Base-by-base conservation (phyloP, 179 eudicot genomes). In the Silene vulgaris region DNA sequence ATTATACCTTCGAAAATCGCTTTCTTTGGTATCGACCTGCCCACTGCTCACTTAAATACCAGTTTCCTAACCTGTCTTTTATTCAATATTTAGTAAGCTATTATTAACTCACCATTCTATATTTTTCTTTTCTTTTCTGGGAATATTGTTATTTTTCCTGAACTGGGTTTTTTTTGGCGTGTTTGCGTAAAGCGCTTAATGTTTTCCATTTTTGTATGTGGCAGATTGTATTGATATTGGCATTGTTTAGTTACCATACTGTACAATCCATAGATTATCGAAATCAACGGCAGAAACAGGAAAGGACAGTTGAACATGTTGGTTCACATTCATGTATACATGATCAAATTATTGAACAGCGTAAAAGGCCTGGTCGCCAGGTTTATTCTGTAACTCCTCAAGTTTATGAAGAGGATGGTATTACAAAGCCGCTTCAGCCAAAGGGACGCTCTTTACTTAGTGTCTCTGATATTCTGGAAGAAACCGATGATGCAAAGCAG, bases 321-420 rank as follows among this genome's bases (percentile, higher is more conserved):
- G 74, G 72, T 63, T 85, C 96, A 56, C 99, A 95, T 90, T 90
- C 99, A 65, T 95, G 99, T 79, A 95, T 95, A 80, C 99, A 95
- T 84, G 99, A 95, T 87, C 89, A 92, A 76, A 95, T 95, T 75
- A 85, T 95, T 76, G 90, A 90, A 77, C 90, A 92, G 74, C 86
- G 95, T 52, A 90, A 85, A 75, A 86, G 91, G 83, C 99, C 97
- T 28, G 99, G 99, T 71, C 84, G 78, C 37, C 87, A 87, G 80
- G 91, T 90, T 79, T 92, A 89, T 77, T 90, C 99, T 4, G 90
- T 95, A 67, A 89, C 99, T 50, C 91, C 97, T 26, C 99, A 95
- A 87, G 89, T 90, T 28, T 95, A 95, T 65, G 82, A 84, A 76
- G 87, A 81, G 66, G 74, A 89, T 72, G 84, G 78, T 74, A 19